phyloP scores from a whole-genome alignment of 1,139 yeast species.

The Ogataea hybrid region DNA sequence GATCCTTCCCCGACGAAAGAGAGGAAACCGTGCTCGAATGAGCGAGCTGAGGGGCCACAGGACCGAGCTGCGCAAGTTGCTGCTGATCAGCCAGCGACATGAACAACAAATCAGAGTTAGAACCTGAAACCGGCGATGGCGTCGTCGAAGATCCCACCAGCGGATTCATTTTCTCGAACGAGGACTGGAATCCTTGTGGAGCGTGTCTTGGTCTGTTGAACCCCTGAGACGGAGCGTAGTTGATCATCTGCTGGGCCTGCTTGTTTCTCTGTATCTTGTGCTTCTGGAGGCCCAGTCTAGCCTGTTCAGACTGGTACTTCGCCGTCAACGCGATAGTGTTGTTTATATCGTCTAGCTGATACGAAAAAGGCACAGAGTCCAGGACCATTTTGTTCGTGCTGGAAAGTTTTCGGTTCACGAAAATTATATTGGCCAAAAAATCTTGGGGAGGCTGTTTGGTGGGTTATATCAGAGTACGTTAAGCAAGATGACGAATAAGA shows the following conservation, averaged over 20 bases:
- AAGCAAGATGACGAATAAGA: conserved; percentile 10
- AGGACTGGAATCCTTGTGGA: neutral
- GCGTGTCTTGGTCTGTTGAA: conserved; percentile 2
- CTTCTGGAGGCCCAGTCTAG: neutral
- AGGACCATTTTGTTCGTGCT: conserved; percentile 6
- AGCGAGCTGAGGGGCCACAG: conserved; percentile 1
- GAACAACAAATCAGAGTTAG: conserved; percentile 13
- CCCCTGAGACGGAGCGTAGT: conserved; percentile 5
- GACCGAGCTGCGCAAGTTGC: conserved; percentile 1
- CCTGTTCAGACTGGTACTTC: conserved; percentile 6
- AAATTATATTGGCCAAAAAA: conserved; percentile 4
- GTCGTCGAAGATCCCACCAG: conserved; percentile 4
- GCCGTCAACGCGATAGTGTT: neutral
- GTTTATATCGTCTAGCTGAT: conserved; percentile 9
- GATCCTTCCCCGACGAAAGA: neutral
- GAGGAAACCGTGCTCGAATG: conserved; percentile 4
- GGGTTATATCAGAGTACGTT: neutral
- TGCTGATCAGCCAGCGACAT: conserved; percentile 9
- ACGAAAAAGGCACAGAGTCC: conserved; percentile 7
- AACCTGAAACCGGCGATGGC: conserved; percentile 11
- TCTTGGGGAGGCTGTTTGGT: neutral
- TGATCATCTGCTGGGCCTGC: conserved; percentile 2
- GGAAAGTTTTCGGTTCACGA: conserved; percentile 6
- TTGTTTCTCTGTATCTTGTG: conserved; percentile 3
- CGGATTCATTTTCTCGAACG: conserved; percentile 3